phyloP scores from a whole-genome alignment of 2,329 filamentous ascomycete species.

The Phoma sp. region DNA sequence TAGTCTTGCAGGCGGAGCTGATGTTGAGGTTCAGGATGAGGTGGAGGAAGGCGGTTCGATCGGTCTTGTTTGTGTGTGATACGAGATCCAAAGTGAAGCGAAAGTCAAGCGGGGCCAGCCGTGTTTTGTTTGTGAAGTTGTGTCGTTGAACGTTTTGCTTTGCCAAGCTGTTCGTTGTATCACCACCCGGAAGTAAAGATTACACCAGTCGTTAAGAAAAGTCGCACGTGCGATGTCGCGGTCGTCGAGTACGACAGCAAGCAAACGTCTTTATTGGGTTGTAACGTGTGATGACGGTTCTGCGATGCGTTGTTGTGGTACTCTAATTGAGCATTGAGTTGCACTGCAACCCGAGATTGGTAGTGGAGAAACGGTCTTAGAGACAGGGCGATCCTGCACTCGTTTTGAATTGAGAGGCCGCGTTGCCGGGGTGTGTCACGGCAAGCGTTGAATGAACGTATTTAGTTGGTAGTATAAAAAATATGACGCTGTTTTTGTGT shows the following conservation, averaged over 20 bases:
- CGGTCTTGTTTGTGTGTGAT: neutral
- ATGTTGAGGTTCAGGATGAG: neutral
- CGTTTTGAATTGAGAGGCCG: conserved; percentile 16
- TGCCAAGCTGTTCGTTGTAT: conserved; percentile 13
- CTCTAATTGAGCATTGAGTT: conserved; percentile 19
- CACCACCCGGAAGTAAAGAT: conserved; percentile 3
- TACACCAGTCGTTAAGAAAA: neutral
- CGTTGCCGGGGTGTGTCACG: conserved; percentile 10
- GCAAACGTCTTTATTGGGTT: conserved; percentile 1
- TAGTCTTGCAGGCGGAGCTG: neutral
- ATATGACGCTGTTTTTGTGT: conserved; percentile 16
- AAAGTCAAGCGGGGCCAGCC: conserved; percentile 10
- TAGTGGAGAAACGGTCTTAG: conserved; percentile 19
- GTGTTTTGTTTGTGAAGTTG: conserved; percentile 8
- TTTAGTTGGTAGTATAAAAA: conserved; percentile 8
- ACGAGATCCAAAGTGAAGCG: conserved; percentile 4
- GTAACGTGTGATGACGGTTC: neutral
- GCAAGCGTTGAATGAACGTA: conserved; percentile 2
- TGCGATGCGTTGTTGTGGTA: conserved; percentile 12
- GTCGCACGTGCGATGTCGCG: conserved; percentile 7
- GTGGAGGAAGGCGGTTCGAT: neutral
- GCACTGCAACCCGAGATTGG: conserved; percentile 25
- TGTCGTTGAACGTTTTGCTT: neutral
- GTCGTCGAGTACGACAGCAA: conserved; percentile 1
- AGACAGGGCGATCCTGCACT: conserved; percentile 13